Evolutionary conservation across 2,329 filamentous ascomycete species (phyloP), one percentile per base, ranked within the genome.

Genomic region (Colletotrichum siamense): DNA sequence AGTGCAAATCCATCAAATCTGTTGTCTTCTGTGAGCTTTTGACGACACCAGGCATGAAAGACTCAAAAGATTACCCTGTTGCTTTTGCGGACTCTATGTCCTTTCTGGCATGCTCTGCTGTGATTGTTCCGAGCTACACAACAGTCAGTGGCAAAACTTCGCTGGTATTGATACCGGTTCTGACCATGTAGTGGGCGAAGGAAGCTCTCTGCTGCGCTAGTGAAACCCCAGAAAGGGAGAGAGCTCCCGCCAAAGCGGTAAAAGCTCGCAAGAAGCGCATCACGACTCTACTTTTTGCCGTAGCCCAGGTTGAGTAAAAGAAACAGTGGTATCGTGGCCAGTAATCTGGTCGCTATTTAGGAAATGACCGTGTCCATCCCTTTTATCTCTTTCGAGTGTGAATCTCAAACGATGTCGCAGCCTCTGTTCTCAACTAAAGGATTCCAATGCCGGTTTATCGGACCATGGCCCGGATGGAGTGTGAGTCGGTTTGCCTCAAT

Each of bases 11-110:
- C 63, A 22, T 66, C 63, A 16, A 66, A 66, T n/a, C 63, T 62
- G 28, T 9, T 8, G 28, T 18, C 1, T 10, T n/a, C 9, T n/a
- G 57, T 62, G 10, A 62, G 30, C 10, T 0, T 22, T 52, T 52
- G 26, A 0, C 10, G 9, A n/a, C 0, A 8, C 18, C 1, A n/a
- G 0, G 15, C 0, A 32, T 32, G 28, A 34, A 8, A 28, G 5
- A 12, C 8, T 28, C 6, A 22, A 0, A 34, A 10, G 3, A 18
- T 62, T n/a, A 62, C 57, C 57, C 57, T 1, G 30, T 28, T 13
- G 57, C 26, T 13, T 62, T 62, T 1, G 57, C 57, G 0, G 57
- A 62, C 12, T 62, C 57, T 13, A 62, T 32, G 28, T 62, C 57
- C 3, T 34, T 62, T 32, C 57, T 62, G 16, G 57, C 57, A 62